Evolutionary conservation across 805 yeast species (phyloP).

Genomic region (Yarrowia hollandica): DNA sequence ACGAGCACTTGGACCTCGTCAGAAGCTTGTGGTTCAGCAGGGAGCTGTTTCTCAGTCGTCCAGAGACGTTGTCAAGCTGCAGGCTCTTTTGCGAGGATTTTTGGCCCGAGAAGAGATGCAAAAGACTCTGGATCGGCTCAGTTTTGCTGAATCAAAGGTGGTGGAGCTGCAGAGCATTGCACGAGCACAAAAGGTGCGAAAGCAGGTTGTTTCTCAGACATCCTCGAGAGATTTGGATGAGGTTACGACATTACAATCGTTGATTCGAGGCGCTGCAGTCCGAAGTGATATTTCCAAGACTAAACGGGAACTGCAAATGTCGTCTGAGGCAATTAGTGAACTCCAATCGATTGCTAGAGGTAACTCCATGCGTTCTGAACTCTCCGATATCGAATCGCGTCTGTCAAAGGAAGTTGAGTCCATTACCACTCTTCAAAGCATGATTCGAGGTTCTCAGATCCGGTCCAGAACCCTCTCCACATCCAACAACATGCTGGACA

Average conservation of each 20-base stretch:
- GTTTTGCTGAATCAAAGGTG: conserved; percentile 29
- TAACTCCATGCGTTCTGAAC: conserved; percentile 43
- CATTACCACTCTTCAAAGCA: not conserved
- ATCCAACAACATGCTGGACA: conserved; percentile 23
- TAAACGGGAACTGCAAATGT: conserved; percentile 53
- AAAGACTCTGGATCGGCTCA: conserved; percentile 32
- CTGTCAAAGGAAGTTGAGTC: not conserved
- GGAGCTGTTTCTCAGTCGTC: not conserved
- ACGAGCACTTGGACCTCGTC: conserved; percentile 8
- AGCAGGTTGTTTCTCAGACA: not conserved
- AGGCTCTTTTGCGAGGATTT: conserved; percentile 56
- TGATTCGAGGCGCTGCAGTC: conserved; percentile 50
- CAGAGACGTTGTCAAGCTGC: conserved; percentile 45
- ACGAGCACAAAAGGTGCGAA: conserved; percentile 36
- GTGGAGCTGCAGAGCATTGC: conserved; percentile 37
- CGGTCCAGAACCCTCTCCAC: not conserved
- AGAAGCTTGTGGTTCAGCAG: not conserved
- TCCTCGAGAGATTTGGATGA: conserved; percentile 5
- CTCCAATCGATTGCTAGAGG: conserved; percentile 64
- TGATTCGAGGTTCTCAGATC: conserved; percentile 3
- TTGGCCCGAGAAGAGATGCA: conserved; percentile 32
- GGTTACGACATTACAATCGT: conserved; percentile 33
- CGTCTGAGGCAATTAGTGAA: conserved; percentile 44
- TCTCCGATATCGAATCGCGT: conserved; percentile 28
- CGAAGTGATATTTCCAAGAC: conserved; percentile 32